Percentiles rank a stretch among this genome's conserved stretches.
These are phyloP conservation scores for Coemansia asiatica DNA, from an alignment of 192 early-diverging fungal species.

Conservation along the genomic window DNA sequence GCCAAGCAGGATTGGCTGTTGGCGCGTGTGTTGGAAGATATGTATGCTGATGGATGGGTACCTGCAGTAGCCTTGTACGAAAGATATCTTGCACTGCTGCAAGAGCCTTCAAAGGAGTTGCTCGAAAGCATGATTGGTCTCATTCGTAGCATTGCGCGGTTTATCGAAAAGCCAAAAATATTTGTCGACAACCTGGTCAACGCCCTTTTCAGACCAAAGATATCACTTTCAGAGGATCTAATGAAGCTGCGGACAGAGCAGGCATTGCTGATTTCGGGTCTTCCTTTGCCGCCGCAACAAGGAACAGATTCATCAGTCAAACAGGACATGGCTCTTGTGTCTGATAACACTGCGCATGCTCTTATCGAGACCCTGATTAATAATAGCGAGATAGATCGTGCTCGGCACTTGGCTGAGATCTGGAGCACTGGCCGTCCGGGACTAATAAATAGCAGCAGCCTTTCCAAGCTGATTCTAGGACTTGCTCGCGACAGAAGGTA, in stretches of 20 bases:
- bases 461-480: conserved; percentile 29
- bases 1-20: conserved; percentile 35
- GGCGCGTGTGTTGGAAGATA: conserved; percentile 27
- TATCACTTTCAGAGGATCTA: background rate
- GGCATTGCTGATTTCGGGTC: conserved; percentile 27
- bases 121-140: background rate
- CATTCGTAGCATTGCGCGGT: background rate
- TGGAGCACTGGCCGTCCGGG: conserved; percentile 28
- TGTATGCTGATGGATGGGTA: conserved; percentile 23
- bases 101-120: conserved; percentile 11
- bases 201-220: conserved; percentile 14
- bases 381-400: conserved; percentile 25
- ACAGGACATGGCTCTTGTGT: background rate
- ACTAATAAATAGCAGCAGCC: conserved; percentile 22
- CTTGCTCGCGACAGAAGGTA: conserved; percentile 18
- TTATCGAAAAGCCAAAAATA: background rate
- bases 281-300: background rate
- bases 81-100: conserved; percentile 14
- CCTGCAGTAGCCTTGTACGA: conserved; percentile 24
- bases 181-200: conserved; percentile 19
- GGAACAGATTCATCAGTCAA: background rate
- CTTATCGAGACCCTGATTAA: conserved; percentile 32
- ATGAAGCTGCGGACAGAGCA: conserved; percentile 26
- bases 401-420: conserved; percentile 26
- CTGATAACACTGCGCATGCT: conserved; percentile 21